phyloP scores from a whole-genome alignment of 164 flowering plant species.

The Stephania cephalantha region DNA sequence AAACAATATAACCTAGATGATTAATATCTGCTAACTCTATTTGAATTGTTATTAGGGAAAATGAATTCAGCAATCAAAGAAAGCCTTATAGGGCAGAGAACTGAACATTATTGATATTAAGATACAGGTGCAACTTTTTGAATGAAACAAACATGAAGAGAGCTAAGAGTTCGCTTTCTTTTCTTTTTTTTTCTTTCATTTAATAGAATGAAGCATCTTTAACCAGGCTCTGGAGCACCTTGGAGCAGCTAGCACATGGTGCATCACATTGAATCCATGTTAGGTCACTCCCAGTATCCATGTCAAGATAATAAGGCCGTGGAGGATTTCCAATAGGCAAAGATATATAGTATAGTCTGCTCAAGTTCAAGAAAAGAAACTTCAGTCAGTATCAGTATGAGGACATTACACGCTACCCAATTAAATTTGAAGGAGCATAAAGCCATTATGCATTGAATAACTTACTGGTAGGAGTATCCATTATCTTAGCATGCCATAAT shows the following conservation, averaged over 20 bases:
- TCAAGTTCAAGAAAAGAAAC: slow-evolving; percentile 3
- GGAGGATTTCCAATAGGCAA: slow-evolving; percentile 63
- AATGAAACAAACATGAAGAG: not conserved
- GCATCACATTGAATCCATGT: slow-evolving; percentile 94
- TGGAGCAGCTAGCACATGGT: slow-evolving; percentile 61
- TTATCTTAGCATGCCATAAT: not conserved
- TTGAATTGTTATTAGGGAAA: not conserved
- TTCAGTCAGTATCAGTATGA: slow-evolving; percentile 5
- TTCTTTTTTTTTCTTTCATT: not conserved
- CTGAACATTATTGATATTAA: not conserved
- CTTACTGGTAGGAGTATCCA: not conserved
- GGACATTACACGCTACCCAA: not conserved
- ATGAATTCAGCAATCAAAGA: not conserved
- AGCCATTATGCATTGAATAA: not conserved
- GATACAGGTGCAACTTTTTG: not conserved
- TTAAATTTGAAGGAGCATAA: not conserved
- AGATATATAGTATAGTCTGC: slow-evolving; percentile 56
- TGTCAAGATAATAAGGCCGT: slow-evolving; percentile 61
- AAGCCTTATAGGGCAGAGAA: not conserved
- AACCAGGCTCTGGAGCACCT: slow-evolving; percentile 15
- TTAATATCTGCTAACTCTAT: not conserved
- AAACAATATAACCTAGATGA: not conserved
- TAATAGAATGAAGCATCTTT: slow-evolving; percentile 6
- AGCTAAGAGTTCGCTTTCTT: not conserved
- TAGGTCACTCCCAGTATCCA: slow-evolving; percentile 88